Evolutionary conservation across 305 asterid species (phyloP).

Genomic region (Rubia tinctorum): DNA sequence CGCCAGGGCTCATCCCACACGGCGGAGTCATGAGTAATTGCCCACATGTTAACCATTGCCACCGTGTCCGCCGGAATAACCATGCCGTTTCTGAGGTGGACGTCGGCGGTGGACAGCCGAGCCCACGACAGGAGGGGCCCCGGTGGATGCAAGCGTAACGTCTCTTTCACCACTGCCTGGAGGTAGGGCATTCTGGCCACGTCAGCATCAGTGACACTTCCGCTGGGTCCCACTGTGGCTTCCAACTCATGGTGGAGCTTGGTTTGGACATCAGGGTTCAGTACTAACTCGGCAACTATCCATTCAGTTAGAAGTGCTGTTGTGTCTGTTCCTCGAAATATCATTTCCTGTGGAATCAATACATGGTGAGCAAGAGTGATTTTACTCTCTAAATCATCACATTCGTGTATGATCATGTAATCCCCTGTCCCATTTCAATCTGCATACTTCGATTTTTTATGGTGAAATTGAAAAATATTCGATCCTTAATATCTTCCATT

Average conservation of each 20-base stretch:
- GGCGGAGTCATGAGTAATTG: slow-evolving; percentile 50
- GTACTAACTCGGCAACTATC: slow-evolving; percentile 52
- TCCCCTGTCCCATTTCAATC: too few species aligned
- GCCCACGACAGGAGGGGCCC: slow-evolving; percentile 72
- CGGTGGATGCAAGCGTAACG: slow-evolving; percentile 57
- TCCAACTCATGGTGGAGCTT: slow-evolving; percentile 34
- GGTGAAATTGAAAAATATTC: too few species aligned
- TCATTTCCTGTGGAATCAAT: slow-evolving; percentile 42
- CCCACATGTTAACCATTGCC: slow-evolving; percentile 80
- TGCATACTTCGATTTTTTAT: too few species aligned
- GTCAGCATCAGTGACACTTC: slow-evolving; percentile 23
- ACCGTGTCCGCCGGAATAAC: slow-evolving; percentile 53
- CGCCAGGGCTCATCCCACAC: slow-evolving; percentile 40
- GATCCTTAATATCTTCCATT: too few species aligned
- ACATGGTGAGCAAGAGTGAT: neutral
- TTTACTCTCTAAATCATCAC: too few species aligned
- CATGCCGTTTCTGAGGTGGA: slow-evolving; percentile 53
- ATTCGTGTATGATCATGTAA: too few species aligned
- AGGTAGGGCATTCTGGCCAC: slow-evolving; percentile 41
- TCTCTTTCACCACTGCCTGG: slow-evolving; percentile 51
- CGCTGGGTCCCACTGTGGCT: slow-evolving; percentile 7
- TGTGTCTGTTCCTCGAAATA: slow-evolving; percentile 67
- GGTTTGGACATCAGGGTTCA: slow-evolving; percentile 39
- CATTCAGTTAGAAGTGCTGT: slow-evolving; percentile 57
- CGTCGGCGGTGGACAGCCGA: slow-evolving; percentile 45